Base-by-base conservation (phyloP, 2,329 filamentous ascomycete species). In the Chaetomium sp. region DNA sequence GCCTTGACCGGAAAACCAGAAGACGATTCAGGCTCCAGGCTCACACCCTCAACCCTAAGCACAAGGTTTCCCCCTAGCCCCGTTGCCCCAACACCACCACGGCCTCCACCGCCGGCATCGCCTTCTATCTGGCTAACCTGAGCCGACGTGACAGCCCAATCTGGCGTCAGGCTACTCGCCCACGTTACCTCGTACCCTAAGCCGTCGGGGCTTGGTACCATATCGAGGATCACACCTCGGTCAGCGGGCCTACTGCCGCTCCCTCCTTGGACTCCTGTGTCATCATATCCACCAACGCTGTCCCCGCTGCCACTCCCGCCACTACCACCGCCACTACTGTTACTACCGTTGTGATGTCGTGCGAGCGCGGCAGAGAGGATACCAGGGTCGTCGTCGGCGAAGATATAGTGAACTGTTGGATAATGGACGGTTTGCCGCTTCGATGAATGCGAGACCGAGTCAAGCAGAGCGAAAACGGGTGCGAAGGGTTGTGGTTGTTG, bases 331-430 rank as follows among this genome's bases (percentile, higher is more conserved):
- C 12, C 8, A 12, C 9, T 40, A 33, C 43, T 8, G 41, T 19
- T 12, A 33, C 37, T 54, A 4, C 34, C 54, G 12, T 69, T 64
- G 53, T 73, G 68, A 51, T 76, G 72, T 55, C 73, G 74, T 53
- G 68, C 81, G 71, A 70, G 85, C 1, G 87, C 85, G 40, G 83
- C 79, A 1, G 87, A 87, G 40, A 95, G 76, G 45, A 88, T 75
- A 47, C 91, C 87, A 1, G 85, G 81, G 67, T 96, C 91, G 71
- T 97, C 94, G 70, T 97, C 91, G 64, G 83, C 82, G 74, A 99
- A 97, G 66, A 97, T 81, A 74, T 97, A 97, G 73, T 92, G 90
- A 1, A 96, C 84, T 52, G 82, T 84, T 1, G 92, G 94, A 69
- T 97, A 91, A 65, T 89, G 79, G 59, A 89, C 88, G 46, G 88